Base-by-base conservation (phyloP, 2,329 filamentous ascomycete genomes). In the Mariannaea sp. region DNA sequence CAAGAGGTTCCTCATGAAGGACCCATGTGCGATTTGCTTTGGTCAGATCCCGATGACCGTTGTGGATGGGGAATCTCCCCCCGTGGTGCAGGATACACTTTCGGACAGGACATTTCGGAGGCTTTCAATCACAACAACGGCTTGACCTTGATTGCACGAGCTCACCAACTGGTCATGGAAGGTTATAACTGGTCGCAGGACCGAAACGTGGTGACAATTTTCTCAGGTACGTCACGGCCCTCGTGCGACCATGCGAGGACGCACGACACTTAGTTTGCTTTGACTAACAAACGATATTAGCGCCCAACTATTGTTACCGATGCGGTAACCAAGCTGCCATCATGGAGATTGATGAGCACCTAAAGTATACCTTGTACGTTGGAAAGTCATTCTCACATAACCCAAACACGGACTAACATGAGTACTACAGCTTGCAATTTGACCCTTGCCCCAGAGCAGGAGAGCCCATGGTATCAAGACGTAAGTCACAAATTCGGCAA, bases 181-280 rank as follows among this genome's bases (percentile, higher is more conserved):
- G 94, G 94, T 42, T 99, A 97, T 77, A 99, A 97, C 74, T 99
- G 94, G 94, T 97, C 92, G 62, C 94, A 97, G 75, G 94, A 97
- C 72, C 81, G 93, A 62, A 97, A 99, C 65, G 94, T 99, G 45
- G 94, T 99, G 57, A 99, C 94, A 30, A 97, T 99, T 69, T 99
- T 99, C 80, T 97, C 92, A 65, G 92, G 90, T 93, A 77, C 61
- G 68, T 54, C 41, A 33, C 17, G 54, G 41, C 45, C 19, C 19
- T 27, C 30, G 22, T 5, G n/a, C 29, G 49, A 49, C 8, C n/a
- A n/a, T n/a, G n/a, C n/a, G n/a, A n/a, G n/a, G n/a, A n/a, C n/a
- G n/a, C n/a, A n/a, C n/a, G n/a, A n/a, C n/a, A n/a, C n/a, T n/a
- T n/a, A n/a, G n/a, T 20, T 13, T 19, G 39, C 16, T 32, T 44